Evolutionary conservation across 495 filamentous ascomycete species (phyloP).

Genomic region (Aspergillus leporis): DNA sequence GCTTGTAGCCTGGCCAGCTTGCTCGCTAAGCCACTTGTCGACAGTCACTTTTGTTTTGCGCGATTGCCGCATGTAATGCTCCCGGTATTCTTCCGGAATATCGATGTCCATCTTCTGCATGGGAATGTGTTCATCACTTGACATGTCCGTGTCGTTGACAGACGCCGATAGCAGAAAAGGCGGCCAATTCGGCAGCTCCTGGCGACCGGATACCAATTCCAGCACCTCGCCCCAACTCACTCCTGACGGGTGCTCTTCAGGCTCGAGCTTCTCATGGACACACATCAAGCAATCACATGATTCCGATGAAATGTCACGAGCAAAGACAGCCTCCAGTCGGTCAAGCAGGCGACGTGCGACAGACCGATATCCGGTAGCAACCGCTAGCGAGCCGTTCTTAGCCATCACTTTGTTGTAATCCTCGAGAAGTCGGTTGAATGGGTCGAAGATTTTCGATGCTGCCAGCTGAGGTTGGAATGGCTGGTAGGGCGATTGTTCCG

Average conservation of each 20-base stretch:
- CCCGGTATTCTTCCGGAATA: constrained; percentile 84
- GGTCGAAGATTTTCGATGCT: constrained; percentile 71
- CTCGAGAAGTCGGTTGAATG: constrained; percentile 77
- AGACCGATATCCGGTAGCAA: constrained; percentile 93
- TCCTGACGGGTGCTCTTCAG: constrained; percentile 58
- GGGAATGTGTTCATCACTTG: constrained; percentile 54
- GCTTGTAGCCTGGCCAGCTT: constrained; percentile 67
- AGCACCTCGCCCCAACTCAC: constrained; percentile 97
- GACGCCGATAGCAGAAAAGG: constrained; percentile 69
- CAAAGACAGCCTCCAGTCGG: constrained; percentile 89
- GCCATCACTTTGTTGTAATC: constrained; percentile 79
- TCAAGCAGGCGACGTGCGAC: constrained; percentile 93
- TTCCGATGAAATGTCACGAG: constrained; percentile 81
- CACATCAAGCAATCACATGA: constrained; percentile 82
- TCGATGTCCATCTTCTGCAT: constrained; percentile 87
- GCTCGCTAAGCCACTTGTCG: constrained; percentile 80
- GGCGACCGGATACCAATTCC: constrained; percentile 84
- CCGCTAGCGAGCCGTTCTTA: constrained; percentile 85
- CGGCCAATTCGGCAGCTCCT: constrained; percentile 84
- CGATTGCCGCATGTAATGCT: constrained; percentile 84
- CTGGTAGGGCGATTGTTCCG: constrained; percentile 45
- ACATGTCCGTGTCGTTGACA: constrained; percentile 54
- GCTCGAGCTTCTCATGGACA: constrained; percentile 51
- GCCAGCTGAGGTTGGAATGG: constrained; percentile 34
- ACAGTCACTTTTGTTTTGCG: constrained; percentile 83